These are phyloP conservation scores for Schwanniomyces etchellsii DNA, from an alignment of 1,139 yeast genomes.

Conservation along the genomic window DNA sequence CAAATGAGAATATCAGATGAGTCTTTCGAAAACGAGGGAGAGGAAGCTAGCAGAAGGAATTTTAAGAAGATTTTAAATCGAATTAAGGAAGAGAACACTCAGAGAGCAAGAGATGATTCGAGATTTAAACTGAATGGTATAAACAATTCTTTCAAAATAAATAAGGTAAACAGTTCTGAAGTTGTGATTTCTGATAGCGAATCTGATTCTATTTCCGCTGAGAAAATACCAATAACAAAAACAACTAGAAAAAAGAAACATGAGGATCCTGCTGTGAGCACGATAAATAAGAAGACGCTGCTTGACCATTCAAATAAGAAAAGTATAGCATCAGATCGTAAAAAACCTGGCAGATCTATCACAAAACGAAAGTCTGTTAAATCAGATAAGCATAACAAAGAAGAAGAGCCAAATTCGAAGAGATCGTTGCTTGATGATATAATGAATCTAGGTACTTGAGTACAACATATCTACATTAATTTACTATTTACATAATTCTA, in stretches of 20 bases:
- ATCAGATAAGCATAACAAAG: slow-evolving; percentile 2
- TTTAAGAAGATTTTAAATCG: slow-evolving; percentile 25
- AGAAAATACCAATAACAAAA: too few species aligned
- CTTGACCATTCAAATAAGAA: neutral
- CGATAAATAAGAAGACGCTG: too few species aligned
- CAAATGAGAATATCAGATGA: slow-evolving; percentile 33
- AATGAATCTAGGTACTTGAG: slow-evolving; percentile 9
- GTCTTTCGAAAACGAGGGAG: slow-evolving; percentile 26
- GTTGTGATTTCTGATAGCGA: slow-evolving; percentile 4
- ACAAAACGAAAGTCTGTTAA: slow-evolving; percentile 1
- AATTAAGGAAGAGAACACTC: slow-evolving; percentile 4
- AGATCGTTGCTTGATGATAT: slow-evolving; percentile 11
- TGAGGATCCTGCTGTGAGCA: too few species aligned
- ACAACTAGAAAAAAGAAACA: too few species aligned
- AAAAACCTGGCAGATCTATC: neutral
- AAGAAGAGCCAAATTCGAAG: neutral
- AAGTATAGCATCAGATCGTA: neutral
- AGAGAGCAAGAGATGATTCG: slow-evolving; percentile 7
- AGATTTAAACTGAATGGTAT: neutral
- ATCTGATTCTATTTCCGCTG: slow-evolving; percentile 2
- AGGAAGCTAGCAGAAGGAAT: slow-evolving; percentile 19
- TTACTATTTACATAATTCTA: too few species aligned
- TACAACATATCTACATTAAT: neutral
- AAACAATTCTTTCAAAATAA: neutral
- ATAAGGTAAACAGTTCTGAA: slow-evolving; percentile 1